Evolutionary conservation across 2,329 filamentous ascomycete species (phyloP), one percentile per base, ranked within the genome.

Genomic region (Stagonosporopsis tanaceti): DNA sequence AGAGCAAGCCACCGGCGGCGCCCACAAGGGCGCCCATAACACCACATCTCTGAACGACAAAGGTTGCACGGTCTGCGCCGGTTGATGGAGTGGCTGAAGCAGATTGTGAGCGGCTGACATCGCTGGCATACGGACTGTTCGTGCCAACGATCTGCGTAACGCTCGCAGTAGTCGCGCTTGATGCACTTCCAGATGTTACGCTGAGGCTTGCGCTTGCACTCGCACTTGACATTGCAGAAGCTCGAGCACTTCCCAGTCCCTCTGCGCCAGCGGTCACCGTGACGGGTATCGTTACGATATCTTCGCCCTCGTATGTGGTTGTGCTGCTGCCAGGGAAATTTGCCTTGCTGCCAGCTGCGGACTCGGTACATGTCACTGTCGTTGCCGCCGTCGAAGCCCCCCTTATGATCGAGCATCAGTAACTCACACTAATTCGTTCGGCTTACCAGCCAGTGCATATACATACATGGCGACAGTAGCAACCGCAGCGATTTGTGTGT

Each of bases 241-340:
- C 50, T 27, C 30, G 48, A 6, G 47, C 59, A 24, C 50, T 28
- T 12, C 39, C 53, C 27, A 69, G 40, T 50, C 60, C 65, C 11
- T 66, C 64, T 14, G 42, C 60, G 0, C 66, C 66, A n/a, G 57
- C 59, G 2, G 66, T 67, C 6, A 67, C 51, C 2, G 51, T 50
- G 1, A 67, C 53, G 12, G 53, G 41, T 3, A 57, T 4, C 2
- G 41, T 58, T 11, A 22, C 28, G 6, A 59, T 52, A 17, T 50
- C 42, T 4, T 41, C 62, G 17, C 47, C 53, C 2, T 53, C 58
- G 45, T 63, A 69, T 2, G 61, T 69, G 34, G 41, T 47, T 1
- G 66, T 71, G 28, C 56, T 64, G 27, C 52, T 58, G 3, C 71
- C 69, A 1, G 70, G 69, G 34, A 60, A 62, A 39, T 73, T 72